Conservation (phyloP, 352 stramenopile species). For the Aphanomyces stellatus region DNA sequence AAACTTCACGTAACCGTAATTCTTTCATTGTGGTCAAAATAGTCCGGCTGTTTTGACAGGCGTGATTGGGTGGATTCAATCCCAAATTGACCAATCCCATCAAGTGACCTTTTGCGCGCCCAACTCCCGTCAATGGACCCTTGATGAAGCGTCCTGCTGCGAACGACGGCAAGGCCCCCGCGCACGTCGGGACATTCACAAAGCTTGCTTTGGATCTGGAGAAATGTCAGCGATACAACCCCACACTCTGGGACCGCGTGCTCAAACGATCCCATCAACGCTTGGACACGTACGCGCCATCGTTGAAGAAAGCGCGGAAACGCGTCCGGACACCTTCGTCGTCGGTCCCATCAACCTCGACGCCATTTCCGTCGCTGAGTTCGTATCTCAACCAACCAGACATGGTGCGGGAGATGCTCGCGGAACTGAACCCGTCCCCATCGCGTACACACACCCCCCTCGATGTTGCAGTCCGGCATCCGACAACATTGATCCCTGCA, state of each 20-base stretch:
- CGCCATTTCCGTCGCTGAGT: background rate
- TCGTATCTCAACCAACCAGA: slow-evolving; percentile 5
- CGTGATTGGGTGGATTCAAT: background rate
- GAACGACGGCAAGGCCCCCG: background rate
- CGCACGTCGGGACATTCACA: background rate
- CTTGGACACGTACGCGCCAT: background rate
- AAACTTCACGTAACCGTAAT: too few relatives aligned
- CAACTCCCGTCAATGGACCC: background rate
- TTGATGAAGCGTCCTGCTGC: background rate
- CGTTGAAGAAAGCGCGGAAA: background rate
- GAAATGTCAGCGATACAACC: slow-evolving; percentile 7
- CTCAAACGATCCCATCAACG: slow-evolving; percentile 1
- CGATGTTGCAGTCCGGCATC: background rate
- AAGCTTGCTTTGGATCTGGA: slow-evolving; percentile 2
- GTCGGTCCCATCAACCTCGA: background rate
- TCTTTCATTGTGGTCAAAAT: too few relatives aligned
- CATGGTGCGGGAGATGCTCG: slow-evolving; percentile 6
- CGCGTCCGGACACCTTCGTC: background rate
- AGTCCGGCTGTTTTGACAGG: too few relatives aligned
- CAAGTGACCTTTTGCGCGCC: background rate
- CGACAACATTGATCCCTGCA: background rate
- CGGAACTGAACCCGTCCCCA: background rate
- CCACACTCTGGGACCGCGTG: background rate
- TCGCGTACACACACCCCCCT: background rate
- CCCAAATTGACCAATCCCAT: background rate